Evolutionary conservation across 108 stramenopile genomes (phyloP), one percentile per base, ranked within the genome.

Genomic region (Skeletonema menzelii): DNA sequence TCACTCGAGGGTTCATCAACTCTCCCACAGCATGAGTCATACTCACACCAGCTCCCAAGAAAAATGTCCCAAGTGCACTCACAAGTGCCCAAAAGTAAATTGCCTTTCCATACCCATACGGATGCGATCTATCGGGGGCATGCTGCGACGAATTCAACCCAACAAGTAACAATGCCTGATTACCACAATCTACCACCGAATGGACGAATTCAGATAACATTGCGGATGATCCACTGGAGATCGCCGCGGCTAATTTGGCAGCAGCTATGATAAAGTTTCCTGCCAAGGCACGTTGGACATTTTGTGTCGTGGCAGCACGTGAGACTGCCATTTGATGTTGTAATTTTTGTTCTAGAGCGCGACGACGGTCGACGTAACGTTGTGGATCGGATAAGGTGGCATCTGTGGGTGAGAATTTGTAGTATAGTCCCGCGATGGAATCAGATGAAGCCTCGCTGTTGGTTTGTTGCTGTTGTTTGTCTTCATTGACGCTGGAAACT

Each of bases 171-270:
- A 99, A 71, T 20, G 85, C 77, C 72, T 99, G 98, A 79, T 99
- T 99, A 0, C 91, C 97, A 59, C 93, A 90, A 79, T 99, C 98
- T 0, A 96, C 96, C 38, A 94, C 86, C 53, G 89, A 88, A 76
- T 99, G 98, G 22, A 99, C 84, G 32, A 97, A 90, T 76, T 99
- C 98, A 14, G 95, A 88, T 46, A 97, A 70, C 97, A 99, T 97
- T 27, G 95, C 91, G 20, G 90, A 88, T 13, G 93, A 94, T 12
- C 97, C 97, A 24, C 88, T 91, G 19, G 87, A 84, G 49, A 93
- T 20, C 77, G 89, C 97, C n/a, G 96, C 96, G 24, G 80, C 88
- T 19, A 96, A 71, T 84, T 99, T 99, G 12, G 94, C 87, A 0
- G 60, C 37, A 28, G 95, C 93, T 62, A 98, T 97, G 35, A 97